Evolutionary conservation across 768 basidiomycete species (phyloP), one percentile per base, ranked within the genome.

Genomic region (Termitomyces sp.): DNA sequence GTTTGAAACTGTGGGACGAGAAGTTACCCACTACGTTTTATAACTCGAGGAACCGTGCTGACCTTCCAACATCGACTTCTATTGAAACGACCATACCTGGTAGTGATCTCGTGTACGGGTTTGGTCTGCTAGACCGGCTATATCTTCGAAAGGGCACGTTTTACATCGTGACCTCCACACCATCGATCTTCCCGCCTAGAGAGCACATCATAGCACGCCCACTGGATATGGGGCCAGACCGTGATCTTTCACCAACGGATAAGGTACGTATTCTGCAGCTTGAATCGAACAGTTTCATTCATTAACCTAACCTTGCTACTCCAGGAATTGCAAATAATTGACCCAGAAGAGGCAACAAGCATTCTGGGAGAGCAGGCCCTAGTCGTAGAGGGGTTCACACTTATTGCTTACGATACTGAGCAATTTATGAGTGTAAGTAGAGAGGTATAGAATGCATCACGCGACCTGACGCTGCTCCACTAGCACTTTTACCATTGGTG

Each of bases 61-160:
- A 41, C 18, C 8, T 43, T 36, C 12, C 51, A 34, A 34, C 42
- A 12, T 52, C 48, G 55, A 61, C 58, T n/a, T 32, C 53, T 20
- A 50, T 60, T 32, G 64, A 67, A 50, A 65, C 66, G 10, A 71
- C 60, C 16, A 69, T 74, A 12, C 72, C 74, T 24, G 64, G 61
- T 20, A 61, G 61, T 5, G 70, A 78, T 48, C 79, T 82, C 48
- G 75, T 78, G 10, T 74, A 80, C 50, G 90, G 91, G 14, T 92
- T 88, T 80, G 88, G 88, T 1, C 71, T 90, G 39, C 83, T 92
- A 60, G 83, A 84, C 53, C 80, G 86, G 56, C 70, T 94, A 3
- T 91, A 92, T 72, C 81, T 91, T 70, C 77, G 81, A 56, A 85
- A 89, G 61, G 87, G 88, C 29, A 90, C 87, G 1, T 79, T 91